These are phyloP conservation scores for Hypoxylon sp. DNA, from an alignment of 2,329 filamentous ascomycete genomes.

Conservation along the genomic window DNA sequence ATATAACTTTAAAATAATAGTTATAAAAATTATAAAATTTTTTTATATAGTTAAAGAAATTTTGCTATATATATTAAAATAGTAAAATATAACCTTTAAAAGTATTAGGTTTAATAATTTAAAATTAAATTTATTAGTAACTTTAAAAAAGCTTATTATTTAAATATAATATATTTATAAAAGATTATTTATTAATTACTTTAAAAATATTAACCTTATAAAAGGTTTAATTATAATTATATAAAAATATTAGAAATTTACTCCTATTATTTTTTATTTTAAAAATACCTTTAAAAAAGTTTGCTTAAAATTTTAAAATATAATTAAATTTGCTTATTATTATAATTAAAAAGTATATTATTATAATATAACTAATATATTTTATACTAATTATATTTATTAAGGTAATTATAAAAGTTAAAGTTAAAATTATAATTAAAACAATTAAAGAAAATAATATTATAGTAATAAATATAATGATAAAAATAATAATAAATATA, in stretches of 20 bases:
- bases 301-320: neutral
- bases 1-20: slow-evolving; percentile 8
- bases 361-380: neutral
- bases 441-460: neutral
- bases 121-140: neutral
- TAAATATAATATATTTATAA: slow-evolving; percentile 10
- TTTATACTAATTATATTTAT: neutral
- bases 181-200: slow-evolving; percentile 3
- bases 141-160: neutral
- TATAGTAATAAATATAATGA: neutral
- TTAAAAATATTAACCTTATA: slow-evolving; percentile 7
- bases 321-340: neutral
- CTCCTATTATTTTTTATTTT: neutral
- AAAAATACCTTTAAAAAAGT: slow-evolving; percentile 1
- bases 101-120: neutral
- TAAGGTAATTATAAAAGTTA: neutral
- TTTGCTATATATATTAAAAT: slow-evolving; percentile 16
- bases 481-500: slow-evolving; percentile 1
- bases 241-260: slow-evolving; percentile 10
- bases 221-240: slow-evolving; percentile 8
- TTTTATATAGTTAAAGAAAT: slow-evolving; percentile 21
- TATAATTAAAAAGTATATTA: neutral
- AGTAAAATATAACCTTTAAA: neutral
- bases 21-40: neutral
- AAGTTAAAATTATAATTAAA: neutral